Conservation (phyloP, 2,329 filamentous ascomycete genomes). For the Diaporthe nobilis region DNA sequence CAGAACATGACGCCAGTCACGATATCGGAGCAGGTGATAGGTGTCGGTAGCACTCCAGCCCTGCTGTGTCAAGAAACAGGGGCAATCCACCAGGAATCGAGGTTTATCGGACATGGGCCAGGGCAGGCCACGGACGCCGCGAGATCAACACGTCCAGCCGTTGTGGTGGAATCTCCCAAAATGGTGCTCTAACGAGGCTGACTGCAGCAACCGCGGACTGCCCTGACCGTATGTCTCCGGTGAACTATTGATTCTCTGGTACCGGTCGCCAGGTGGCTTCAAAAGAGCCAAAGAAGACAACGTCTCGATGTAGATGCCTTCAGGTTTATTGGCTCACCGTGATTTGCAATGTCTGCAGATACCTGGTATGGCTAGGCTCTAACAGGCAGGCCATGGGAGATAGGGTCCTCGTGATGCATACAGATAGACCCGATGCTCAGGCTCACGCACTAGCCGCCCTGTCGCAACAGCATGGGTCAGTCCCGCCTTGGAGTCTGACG, state of each 20-base stretch:
- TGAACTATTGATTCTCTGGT: neutral
- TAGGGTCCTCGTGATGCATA: neutral
- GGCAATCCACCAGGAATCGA: neutral
- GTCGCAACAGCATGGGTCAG: neutral
- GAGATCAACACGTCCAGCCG: neutral
- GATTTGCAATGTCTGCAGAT: neutral
- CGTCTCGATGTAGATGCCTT: neutral
- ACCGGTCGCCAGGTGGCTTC: neutral
- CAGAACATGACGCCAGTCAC: neutral
- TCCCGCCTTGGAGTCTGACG: neutral
- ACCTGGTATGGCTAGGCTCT: slow-evolving; percentile 6
- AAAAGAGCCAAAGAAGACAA: neutral
- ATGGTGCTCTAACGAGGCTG: neutral
- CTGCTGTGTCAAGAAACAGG: slow-evolving; percentile 8
- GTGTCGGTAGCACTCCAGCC: neutral
- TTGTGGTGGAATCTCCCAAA: neutral
- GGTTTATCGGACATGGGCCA: neutral
- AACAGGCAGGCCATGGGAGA: slow-evolving; percentile 16
- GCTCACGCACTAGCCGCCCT: neutral
- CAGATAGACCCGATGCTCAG: neutral
- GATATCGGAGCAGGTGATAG: neutral
- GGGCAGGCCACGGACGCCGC: neutral
- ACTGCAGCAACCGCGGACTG: neutral
- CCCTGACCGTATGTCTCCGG: neutral
- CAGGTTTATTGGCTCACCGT: neutral